These are phyloP conservation scores for Ceratocystis albifundus DNA, from an alignment of 2,329 filamentous ascomycete genomes.

Conservation along the genomic window DNA sequence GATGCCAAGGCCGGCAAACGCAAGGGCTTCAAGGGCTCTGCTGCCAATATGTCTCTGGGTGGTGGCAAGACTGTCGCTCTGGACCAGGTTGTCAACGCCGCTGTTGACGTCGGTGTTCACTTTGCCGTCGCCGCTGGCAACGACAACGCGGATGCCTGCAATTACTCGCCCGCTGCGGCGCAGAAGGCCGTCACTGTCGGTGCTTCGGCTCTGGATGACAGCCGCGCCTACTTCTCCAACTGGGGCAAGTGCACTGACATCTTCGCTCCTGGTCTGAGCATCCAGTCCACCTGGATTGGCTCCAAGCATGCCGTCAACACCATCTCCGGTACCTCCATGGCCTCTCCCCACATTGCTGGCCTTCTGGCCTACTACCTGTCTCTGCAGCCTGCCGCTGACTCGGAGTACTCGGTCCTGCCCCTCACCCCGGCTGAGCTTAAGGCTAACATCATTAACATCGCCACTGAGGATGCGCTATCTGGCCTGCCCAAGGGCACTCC, in stretches of 20 bases:
- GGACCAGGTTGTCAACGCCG: conserved; percentile 86
- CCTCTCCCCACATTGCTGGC: conserved; percentile 91
- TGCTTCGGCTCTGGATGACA: conserved; percentile 83
- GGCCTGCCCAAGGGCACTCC: conserved; percentile 77
- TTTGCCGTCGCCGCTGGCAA: conserved; percentile 98
- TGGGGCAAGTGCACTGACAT: conserved; percentile 99
- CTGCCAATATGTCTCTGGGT: conserved; percentile 98
- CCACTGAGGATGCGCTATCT: conserved; percentile 63
- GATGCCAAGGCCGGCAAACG: conserved; percentile 74
- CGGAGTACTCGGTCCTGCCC: conserved; percentile 76
- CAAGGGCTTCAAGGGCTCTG: conserved; percentile 97
- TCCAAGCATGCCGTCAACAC: conserved; percentile 94
- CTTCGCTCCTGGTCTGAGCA: conserved; percentile 94
- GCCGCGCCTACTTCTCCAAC: conserved; percentile 99
- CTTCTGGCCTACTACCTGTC: conserved; percentile 97
- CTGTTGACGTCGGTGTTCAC: conserved; percentile 83
- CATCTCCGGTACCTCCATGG: conserved; percentile 99
- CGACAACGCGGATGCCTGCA: conserved; percentile 97
- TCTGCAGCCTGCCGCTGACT: conserved; percentile 80
- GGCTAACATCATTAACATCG: conserved; percentile 71
- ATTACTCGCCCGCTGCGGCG: conserved; percentile 94
- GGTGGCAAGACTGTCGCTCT: conserved; percentile 92
- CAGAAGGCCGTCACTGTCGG: conserved; percentile 89
- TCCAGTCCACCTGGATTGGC: conserved; percentile 96
- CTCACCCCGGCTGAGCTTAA: conserved; percentile 94